Evolutionary conservation across 305 asterid species (phyloP), one percentile per base, ranked within the genome.

Genomic region (Plantago lanceolata): DNA sequence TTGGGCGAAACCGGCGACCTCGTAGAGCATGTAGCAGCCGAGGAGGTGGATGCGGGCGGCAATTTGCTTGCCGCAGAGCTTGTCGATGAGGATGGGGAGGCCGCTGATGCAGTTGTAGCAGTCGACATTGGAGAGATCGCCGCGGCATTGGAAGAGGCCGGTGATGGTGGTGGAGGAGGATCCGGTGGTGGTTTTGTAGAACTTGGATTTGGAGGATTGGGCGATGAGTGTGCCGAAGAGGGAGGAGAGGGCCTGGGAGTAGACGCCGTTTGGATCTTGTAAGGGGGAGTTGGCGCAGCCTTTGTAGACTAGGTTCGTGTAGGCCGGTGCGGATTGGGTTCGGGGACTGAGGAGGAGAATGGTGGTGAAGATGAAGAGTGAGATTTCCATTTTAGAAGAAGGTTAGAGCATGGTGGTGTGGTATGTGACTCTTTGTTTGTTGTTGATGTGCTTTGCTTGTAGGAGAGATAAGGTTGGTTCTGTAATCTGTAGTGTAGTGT

Each of bases 11-110:
- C 97, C 98, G 18, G 83, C 71, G 26, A 89, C 96, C 53, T 92
- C 97, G 77, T 92, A 92, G 6, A 89, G 79, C 96, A 92, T 87
- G 47, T 92, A 92, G 64, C 98, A 92, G 1, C 98, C 98, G 26
- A 62, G 75, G 71, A 92, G 97, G 67, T 92, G 98, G 56, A 92
- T 66, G 81, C 98, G 85, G 78, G 97, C 91, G 4, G 98, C 98
- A 31, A 74, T 78, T 52, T 82, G 89, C 70, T 73, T 80, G 5
- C 97, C 98, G 69, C 97, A 92, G 28, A 92, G 96, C 81, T 79
- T 89, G 79, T 89, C 94, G 52, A 84, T 89, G 2, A 89, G 92
- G 12, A 82, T 80, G 20, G 98, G 98, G 31, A 91, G 79, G 67
- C 70, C 81, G 73, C 88, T 89, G 9, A 91, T 87, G 70, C 98